These are phyloP conservation scores for Artemisia argyi DNA, from an alignment of 129 eudicot genomes.

Conservation along the genomic window DNA sequence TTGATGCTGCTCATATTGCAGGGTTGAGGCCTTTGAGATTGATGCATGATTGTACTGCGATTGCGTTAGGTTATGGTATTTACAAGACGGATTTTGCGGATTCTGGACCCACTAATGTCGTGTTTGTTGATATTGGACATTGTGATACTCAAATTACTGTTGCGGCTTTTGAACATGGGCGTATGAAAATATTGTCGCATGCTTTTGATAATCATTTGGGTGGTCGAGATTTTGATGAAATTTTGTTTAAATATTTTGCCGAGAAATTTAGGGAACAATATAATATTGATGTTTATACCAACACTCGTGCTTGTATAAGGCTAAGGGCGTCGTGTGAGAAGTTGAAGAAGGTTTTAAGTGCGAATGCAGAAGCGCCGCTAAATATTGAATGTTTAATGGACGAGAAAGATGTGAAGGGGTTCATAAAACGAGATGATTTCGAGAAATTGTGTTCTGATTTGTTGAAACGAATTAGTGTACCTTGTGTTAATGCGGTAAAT, in stretches of 20 bases:
- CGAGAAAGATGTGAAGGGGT: slow-evolving; percentile 94
- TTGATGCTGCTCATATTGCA: slow-evolving; percentile 84
- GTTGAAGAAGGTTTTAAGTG: slow-evolving; percentile 92
- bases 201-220: slow-evolving; percentile 85
- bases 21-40: slow-evolving; percentile 75
- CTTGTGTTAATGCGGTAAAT: slow-evolving; percentile 72
- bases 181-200: slow-evolving; percentile 79
- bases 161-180: slow-evolving; percentile 73
- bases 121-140: slow-evolving; percentile 94
- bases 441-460: slow-evolving; percentile 68
- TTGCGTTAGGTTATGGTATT: slow-evolving; percentile 91
- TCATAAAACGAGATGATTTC: slow-evolving; percentile 88
- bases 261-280: slow-evolving; percentile 57
- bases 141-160: slow-evolving; percentile 91
- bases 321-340: slow-evolving; percentile 90
- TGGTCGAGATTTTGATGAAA: slow-evolving; percentile 92
- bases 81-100: slow-evolving; percentile 75
- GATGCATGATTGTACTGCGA: slow-evolving; percentile 94
- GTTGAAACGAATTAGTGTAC: slow-evolving; percentile 61
- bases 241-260: slow-evolving; percentile 76
- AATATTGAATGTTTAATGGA: slow-evolving; percentile 97
- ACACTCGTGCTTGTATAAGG: slow-evolving; percentile 73
- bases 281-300: slow-evolving; percentile 68
- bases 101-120: slow-evolving; percentile 56
- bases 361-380: slow-evolving; percentile 92